Conservation (phyloP, 495 filamentous ascomycete species). For the Aspergillus nidulans region DNA sequence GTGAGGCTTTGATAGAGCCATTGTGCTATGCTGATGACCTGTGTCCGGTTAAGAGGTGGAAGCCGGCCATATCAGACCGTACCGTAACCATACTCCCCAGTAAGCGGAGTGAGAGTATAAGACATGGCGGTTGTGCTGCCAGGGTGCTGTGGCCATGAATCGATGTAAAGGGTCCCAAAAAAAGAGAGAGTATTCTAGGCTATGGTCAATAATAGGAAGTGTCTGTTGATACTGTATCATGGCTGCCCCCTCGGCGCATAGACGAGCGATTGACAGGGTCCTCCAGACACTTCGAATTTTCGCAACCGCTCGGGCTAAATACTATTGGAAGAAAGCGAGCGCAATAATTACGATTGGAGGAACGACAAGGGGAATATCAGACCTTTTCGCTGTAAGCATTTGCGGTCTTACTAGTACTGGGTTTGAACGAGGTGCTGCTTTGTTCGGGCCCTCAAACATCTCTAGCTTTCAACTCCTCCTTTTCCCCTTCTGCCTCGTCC, state of each 20-base stretch:
- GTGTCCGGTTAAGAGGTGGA: neutral
- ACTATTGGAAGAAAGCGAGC: constrained; percentile 7
- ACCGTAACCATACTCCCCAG: neutral
- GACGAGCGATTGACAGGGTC: constrained; percentile 5
- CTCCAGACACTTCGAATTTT: neutral
- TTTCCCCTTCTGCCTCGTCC: neutral
- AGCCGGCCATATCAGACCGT: constrained; percentile 3
- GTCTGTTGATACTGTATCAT: neutral
- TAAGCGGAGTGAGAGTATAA: constrained; percentile 7
- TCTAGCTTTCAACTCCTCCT: neutral
- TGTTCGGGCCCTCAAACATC: neutral
- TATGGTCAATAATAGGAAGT: constrained; percentile 14
- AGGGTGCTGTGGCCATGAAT: neutral
- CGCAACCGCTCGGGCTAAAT: constrained; percentile 1
- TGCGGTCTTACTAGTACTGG: neutral
- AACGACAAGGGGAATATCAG: neutral
- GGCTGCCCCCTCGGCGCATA: constrained; percentile 11
- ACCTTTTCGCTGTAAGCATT: neutral
- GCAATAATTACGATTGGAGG: neutral
- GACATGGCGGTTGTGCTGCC: constrained; percentile 4
- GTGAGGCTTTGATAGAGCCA: too few relatives aligned
- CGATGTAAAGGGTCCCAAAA: neutral
- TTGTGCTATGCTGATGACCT: too few relatives aligned
- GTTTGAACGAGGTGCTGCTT: neutral
- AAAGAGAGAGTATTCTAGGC: neutral